Conservation (phyloP, 257 asterid species). For the Galeopsis tetrahit region DNA sequence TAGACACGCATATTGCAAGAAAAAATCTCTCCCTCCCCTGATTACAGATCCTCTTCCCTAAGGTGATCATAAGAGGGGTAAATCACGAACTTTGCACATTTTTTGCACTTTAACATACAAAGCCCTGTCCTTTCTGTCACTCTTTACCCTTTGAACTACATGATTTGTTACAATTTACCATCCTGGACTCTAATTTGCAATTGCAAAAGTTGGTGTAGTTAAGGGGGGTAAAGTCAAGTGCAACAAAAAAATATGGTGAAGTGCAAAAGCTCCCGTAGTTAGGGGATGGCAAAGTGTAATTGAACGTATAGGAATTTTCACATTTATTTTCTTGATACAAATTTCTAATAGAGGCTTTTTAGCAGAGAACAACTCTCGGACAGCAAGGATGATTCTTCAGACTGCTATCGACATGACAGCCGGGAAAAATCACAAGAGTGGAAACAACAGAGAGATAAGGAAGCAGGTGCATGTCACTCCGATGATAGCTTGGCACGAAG, state of each 20-base stretch:
- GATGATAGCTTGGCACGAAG: conserved; percentile 53
- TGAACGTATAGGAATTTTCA: background rate
- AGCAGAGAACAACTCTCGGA: conserved; percentile 54
- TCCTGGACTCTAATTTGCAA: background rate
- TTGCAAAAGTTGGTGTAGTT: background rate
- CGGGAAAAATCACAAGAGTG: conserved; percentile 43
- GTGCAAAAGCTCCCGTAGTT: background rate
- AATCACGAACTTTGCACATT: background rate
- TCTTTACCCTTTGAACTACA: background rate
- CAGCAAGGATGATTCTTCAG: conserved; percentile 42
- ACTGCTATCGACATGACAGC: conserved; percentile 32
- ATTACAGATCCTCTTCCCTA: background rate
- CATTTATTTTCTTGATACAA: conserved; percentile 4
- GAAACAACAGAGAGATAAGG: conserved; percentile 42
- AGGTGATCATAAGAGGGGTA: background rate
- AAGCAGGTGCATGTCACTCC: conserved; percentile 51
- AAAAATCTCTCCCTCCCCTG: background rate
- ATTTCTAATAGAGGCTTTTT: conserved; percentile 34
- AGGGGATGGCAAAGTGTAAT: background rate
- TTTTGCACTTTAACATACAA: background rate
- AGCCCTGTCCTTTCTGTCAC: background rate
- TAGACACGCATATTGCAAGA: background rate
- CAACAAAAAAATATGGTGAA: background rate
- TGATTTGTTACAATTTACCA: background rate
- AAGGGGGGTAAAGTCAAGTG: too few relatives aligned